These are phyloP conservation scores for Candida smagusa DNA, from an alignment of 1,139 yeast genomes.

Conservation along the genomic window DNA sequence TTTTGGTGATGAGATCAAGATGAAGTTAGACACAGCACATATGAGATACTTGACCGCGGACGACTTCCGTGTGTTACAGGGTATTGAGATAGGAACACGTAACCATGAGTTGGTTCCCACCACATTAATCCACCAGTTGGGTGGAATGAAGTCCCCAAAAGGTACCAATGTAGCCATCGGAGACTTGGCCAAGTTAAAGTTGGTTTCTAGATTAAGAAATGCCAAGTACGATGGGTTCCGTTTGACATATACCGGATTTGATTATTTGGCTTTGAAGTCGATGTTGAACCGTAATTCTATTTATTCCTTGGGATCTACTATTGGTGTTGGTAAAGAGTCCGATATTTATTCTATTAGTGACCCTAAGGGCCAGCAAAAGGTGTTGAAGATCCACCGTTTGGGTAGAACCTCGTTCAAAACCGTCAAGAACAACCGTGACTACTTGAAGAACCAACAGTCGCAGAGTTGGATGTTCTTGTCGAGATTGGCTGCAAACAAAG, in stretches of 20 bases:
- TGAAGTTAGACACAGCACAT: slow-evolving; percentile 91
- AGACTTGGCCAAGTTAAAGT: slow-evolving; percentile 81
- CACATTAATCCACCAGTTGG: slow-evolving; percentile 70
- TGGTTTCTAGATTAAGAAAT: slow-evolving; percentile 75
- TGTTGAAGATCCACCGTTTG: slow-evolving; percentile 83
- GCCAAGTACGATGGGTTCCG: slow-evolving; percentile 92
- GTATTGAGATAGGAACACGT: slow-evolving; percentile 85
- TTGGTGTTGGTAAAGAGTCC: slow-evolving; percentile 97
- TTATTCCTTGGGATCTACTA: slow-evolving; percentile 78
- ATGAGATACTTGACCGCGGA: slow-evolving; percentile 90
- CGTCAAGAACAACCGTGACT: slow-evolving; percentile 91
- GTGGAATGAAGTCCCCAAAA: slow-evolving; percentile 73
- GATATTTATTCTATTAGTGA: slow-evolving; percentile 90
- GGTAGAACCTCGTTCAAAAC: slow-evolving; percentile 93
- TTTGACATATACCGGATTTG: slow-evolving; percentile 84
- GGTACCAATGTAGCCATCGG: slow-evolving; percentile 78
- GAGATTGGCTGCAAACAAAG: slow-evolving; percentile 87
- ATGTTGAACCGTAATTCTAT: slow-evolving; percentile 71
- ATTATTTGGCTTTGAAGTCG: slow-evolving; percentile 83
- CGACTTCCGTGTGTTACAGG: slow-evolving; percentile 86
- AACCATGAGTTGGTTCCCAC: slow-evolving; percentile 97
- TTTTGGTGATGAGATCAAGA: slow-evolving; percentile 18
- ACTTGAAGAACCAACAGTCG: slow-evolving; percentile 63
- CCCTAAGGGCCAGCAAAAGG: slow-evolving; percentile 59
- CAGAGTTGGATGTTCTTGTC: slow-evolving; percentile 92